A percentile compares a stretch with the other conserved stretches of the same genome.
phyloP scores from a whole-genome alignment of 495 filamentous ascomycete genomes.

The Trichocladium uniseriatum region DNA sequence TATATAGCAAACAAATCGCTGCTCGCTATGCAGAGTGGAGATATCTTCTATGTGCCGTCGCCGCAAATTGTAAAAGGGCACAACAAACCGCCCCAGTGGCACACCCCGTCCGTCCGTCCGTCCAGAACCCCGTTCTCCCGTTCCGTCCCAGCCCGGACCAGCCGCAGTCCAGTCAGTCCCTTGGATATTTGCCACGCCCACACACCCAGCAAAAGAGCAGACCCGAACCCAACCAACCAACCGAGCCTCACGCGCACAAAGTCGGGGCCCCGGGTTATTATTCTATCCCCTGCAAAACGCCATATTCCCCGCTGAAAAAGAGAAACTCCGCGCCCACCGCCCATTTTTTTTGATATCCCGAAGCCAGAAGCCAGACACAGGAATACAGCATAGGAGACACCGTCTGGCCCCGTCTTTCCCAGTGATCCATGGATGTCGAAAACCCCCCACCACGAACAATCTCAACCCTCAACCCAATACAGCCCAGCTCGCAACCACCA shows the following conservation, averaged over 20 bases:
- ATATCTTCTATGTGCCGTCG: constrained; percentile 2
- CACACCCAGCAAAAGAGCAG: not conserved
- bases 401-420: not conserved
- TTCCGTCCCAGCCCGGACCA: not conserved
- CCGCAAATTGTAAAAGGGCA: not conserved
- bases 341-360: constrained; percentile 2
- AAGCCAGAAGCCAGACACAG: not conserved
- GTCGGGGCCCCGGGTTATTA: not conserved
- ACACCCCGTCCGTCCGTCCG: not conserved
- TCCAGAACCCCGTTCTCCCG: not conserved
- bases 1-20: constrained; percentile 2
- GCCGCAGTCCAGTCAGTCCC: too few relatives aligned
- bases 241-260: constrained; percentile 3
- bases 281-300: too few relatives aligned
- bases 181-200: too few relatives aligned
- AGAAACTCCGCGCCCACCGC: too few relatives aligned
- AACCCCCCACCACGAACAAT: too few relatives aligned
- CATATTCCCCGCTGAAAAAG: too few relatives aligned
- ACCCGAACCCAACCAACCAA: not conserved
- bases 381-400: not conserved
- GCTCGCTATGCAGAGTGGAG: constrained; percentile 11
- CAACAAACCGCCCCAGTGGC: not conserved
- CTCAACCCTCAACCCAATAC: too few relatives aligned
- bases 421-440: not conserved
- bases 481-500: too few relatives aligned